Base-by-base conservation (phyloP, 345 rosid species). In the Gynandropsis gynandra region DNA sequence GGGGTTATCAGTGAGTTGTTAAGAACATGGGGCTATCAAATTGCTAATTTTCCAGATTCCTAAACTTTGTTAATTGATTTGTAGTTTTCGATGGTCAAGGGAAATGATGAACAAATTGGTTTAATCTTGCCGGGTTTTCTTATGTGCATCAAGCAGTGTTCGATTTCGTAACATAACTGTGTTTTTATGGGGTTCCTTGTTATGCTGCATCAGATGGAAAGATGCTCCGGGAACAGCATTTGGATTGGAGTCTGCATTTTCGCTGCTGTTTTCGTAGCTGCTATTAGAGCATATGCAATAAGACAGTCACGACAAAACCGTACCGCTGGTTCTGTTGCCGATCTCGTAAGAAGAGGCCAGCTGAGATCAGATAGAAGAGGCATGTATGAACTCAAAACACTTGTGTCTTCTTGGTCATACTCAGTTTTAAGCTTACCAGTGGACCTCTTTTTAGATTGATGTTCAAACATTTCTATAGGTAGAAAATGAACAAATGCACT, bases 301-400 rank as follows among this genome's bases (percentile, higher is more conserved):
- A 74, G 80, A 65, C 76, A 71, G 72, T 73, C 76, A 13, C 79
- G 65, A 66, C 36, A 71, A 9, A 63, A 56, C 31, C 76, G 17
- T 42, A 71, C 80, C 43, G 67, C 89, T 54, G 95, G 98, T 54
- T 74, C 96, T 7, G 89, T 87, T 15, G 80, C 89, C 50, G 98
- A 90, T 74, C 96, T 90, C 59, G 98, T 90, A 54, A 84, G 95
- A 64, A 95, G 96, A 9, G 96, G 98, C 62, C 96, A 90, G 71
- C 74, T 90, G 8, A 76, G 95, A 79, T 87, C 96, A 13, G 95
- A 84, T 82, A 80, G 96, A 82, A 82, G 98, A 84, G 96, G 98
- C 96, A 87, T 92, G 98, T 87, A 87, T 69, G 98, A 74, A 34
- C 61, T 47, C 65, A 11, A 34, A 18, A 47, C 8, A 51, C 45